phyloP scores from a whole-genome alignment of 345 rosid species.

The Salix exigua region DNA sequence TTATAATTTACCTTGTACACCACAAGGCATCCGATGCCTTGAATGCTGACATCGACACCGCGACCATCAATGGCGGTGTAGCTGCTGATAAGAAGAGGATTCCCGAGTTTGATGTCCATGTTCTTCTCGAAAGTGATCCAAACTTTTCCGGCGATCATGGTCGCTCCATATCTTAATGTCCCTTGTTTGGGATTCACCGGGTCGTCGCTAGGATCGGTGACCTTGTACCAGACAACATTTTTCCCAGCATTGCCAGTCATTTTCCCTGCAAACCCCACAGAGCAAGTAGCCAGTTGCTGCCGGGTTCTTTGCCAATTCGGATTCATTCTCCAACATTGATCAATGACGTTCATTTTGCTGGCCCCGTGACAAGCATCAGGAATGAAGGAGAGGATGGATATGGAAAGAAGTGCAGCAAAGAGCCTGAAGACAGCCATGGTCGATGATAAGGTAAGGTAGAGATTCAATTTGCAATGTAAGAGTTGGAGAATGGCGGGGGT shows the following conservation, averaged over 20 bases:
- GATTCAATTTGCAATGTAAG: background rate
- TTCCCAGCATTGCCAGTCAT: constrained; percentile 59
- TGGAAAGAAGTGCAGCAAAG: constrained; percentile 9
- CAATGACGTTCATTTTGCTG: constrained; percentile 48
- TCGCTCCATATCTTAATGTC: constrained; percentile 63
- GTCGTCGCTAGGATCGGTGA: constrained; percentile 60
- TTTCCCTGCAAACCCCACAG: constrained; percentile 60
- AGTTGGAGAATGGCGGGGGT: background rate
- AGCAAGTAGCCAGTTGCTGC: constrained; percentile 53
- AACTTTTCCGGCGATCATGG: constrained; percentile 44
- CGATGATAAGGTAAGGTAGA: background rate
- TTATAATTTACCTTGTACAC: constrained; percentile 37
- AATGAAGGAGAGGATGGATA: constrained; percentile 7
- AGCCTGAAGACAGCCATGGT: constrained; percentile 6
- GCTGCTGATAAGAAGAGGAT: constrained; percentile 60
- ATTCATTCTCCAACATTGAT: constrained; percentile 59
- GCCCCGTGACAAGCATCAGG: constrained; percentile 10
- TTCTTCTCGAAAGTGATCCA: constrained; percentile 68
- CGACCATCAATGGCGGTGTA: constrained; percentile 74
- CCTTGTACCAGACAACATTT: constrained; percentile 41
- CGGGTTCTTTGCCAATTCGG: constrained; percentile 48
- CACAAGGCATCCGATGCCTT: constrained; percentile 55
- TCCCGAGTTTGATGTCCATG: constrained; percentile 54
- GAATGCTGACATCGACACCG: constrained; percentile 48
- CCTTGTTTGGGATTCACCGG: constrained; percentile 63